phyloP scores from a whole-genome alignment of 805 yeast genomes.

The Saccharomycodes ludwigii region DNA sequence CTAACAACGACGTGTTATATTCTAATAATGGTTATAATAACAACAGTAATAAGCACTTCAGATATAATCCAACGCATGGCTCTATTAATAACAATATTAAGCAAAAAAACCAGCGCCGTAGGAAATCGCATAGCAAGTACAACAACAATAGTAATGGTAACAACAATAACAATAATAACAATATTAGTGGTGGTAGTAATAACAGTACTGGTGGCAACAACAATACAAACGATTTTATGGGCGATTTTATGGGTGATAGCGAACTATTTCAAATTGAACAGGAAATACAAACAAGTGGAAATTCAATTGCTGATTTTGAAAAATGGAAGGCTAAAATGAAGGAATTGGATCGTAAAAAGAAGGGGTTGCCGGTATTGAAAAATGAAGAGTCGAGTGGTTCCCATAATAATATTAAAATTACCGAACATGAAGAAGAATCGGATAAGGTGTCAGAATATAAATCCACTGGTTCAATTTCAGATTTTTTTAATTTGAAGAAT shows the following conservation, averaged over 20 bases:
- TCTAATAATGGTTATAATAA: slow-evolving; percentile 3
- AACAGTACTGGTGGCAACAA: slow-evolving; percentile 4
- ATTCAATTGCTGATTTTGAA: slow-evolving; percentile 29
- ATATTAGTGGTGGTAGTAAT: slow-evolving; percentile 7
- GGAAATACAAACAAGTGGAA: slow-evolving; percentile 23
- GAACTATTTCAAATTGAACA: slow-evolving; percentile 23
- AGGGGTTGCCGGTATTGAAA: slow-evolving; percentile 12
- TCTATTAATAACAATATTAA: slow-evolving; percentile 4
- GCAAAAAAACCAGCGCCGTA: slow-evolving; percentile 9
- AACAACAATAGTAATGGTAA: slow-evolving; percentile 11
- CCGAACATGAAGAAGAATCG: too few species aligned
- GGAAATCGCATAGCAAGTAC: slow-evolving; percentile 6
- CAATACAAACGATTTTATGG: slow-evolving; percentile 11
- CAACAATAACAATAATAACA: slow-evolving; percentile 8
- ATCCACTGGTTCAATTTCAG: slow-evolving; percentile 20
- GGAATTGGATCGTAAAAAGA: slow-evolving; percentile 24
- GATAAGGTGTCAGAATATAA: too few species aligned
- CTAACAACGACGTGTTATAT: slow-evolving; percentile 5
- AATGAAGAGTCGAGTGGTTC: too few species aligned
- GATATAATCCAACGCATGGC: slow-evolving; percentile 2
- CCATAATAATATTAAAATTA: too few species aligned
- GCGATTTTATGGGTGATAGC: slow-evolving; percentile 18
- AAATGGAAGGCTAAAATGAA: slow-evolving; percentile 28
- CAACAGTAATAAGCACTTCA: slow-evolving; percentile 4
- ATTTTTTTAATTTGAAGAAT: slow-evolving; percentile 17